A percentile compares a stretch with the other conserved stretches of the same genome.
These are phyloP conservation scores for Ilyonectria robusta DNA, from an alignment of 2,329 filamentous ascomycete genomes.

Conservation along the genomic window DNA sequence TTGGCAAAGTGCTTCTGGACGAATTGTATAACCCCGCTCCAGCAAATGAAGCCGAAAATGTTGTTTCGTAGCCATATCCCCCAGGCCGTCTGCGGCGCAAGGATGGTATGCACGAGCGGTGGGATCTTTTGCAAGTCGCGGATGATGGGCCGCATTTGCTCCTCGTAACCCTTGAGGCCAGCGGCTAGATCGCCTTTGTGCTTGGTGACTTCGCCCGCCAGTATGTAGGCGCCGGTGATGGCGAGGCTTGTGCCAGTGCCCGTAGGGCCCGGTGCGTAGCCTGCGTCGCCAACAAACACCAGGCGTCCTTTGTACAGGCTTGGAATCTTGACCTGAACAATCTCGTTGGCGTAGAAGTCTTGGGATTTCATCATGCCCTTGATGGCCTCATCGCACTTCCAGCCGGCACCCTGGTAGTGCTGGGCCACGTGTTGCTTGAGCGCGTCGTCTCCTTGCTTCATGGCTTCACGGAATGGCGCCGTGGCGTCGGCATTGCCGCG, in stretches of 20 bases:
- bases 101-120: constrained; percentile 50
- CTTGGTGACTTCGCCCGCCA: constrained; percentile 62
- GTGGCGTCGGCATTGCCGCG: constrained; percentile 45
- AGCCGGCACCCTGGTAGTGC: constrained; percentile 60
- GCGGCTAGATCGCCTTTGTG: constrained; percentile 46
- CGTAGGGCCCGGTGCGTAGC: constrained; percentile 59
- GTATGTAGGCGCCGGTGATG: constrained; percentile 63
- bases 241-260: constrained; percentile 64
- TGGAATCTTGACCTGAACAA: constrained; percentile 61
- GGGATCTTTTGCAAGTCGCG: constrained; percentile 52
- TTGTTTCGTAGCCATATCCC: constrained; percentile 61
- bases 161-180: constrained; percentile 58
- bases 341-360: constrained; percentile 63
- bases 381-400: constrained; percentile 57
- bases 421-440: constrained; percentile 56
- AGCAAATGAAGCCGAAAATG: constrained; percentile 57
- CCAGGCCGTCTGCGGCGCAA: constrained; percentile 62
- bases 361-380: constrained; percentile 51
- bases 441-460: constrained; percentile 41
- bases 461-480: constrained; percentile 56
- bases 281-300: constrained; percentile 66
- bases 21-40: constrained; percentile 52
- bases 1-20: constrained; percentile 45
- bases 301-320: constrained; percentile 57
- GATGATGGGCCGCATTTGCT: constrained; percentile 58